Conservation (phyloP, 2,329 filamentous ascomycete species). For the Arthrobotrys megalospora region DNA sequence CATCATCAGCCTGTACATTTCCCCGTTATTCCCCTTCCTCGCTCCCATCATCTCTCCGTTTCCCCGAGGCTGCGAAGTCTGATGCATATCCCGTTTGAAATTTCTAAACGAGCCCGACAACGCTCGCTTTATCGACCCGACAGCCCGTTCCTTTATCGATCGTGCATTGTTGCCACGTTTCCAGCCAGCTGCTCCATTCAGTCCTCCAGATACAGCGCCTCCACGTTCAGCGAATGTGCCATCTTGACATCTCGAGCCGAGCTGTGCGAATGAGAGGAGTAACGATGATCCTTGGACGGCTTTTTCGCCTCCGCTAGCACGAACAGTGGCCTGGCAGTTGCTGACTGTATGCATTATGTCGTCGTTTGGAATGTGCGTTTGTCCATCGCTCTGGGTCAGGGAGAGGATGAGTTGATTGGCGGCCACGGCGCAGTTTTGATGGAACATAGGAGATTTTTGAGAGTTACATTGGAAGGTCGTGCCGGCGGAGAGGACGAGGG, state of each 20-base stretch:
- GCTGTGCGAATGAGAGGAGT: conserved; percentile 48
- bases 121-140: conserved; percentile 17
- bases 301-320: conserved; percentile 46
- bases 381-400: conserved; percentile 40
- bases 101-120: conserved; percentile 6
- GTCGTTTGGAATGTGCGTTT: conserved; percentile 48
- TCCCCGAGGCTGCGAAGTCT: background rate
- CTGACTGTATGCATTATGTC: conserved; percentile 34
- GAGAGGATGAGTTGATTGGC: conserved; percentile 49
- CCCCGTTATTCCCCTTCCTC: conserved; percentile 39
- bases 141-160: conserved; percentile 25
- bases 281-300: conserved; percentile 33
- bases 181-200: conserved; percentile 45
- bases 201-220: conserved; percentile 20
- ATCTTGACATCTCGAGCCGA: conserved; percentile 55
- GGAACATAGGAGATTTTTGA: conserved; percentile 36
- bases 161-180: conserved; percentile 28
- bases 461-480: conserved; percentile 54
- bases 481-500: conserved; percentile 38
- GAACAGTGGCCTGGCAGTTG: conserved; percentile 32
- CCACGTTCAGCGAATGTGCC: conserved; percentile 34
- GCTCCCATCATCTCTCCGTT: conserved; percentile 46
- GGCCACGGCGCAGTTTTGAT: conserved; percentile 45
- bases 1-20: conserved; percentile 49
- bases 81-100: conserved; percentile 31